These are phyloP conservation scores for Yarrowia phangngaensis DNA, from an alignment of 805 yeast species.

Conservation along the genomic window DNA sequence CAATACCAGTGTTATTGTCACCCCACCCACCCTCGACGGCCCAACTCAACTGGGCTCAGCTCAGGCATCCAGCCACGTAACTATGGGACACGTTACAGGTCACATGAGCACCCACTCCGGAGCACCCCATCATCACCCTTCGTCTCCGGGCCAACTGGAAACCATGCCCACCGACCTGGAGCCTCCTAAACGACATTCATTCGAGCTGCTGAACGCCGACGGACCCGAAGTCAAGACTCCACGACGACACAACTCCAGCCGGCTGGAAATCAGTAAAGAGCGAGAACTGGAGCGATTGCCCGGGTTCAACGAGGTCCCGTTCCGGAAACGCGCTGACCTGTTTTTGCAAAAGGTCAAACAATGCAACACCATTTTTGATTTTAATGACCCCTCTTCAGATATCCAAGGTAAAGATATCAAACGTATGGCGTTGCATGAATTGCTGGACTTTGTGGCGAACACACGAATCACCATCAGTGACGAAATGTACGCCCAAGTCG, in stretches of 20 bases:
- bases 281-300: constrained; percentile 74
- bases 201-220: constrained; percentile 57
- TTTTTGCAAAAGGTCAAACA: constrained; percentile 88
- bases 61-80: constrained; percentile 24
- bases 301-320: constrained; percentile 79
- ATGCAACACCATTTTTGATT: constrained; percentile 91
- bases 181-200: constrained; percentile 48
- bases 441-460: constrained; percentile 79
- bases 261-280: constrained; percentile 75
- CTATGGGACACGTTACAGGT: constrained; percentile 22
- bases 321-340: constrained; percentile 71
- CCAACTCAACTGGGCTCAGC: constrained; percentile 20
- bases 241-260: constrained; percentile 84
- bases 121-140: constrained; percentile 30
- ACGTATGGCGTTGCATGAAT: constrained; percentile 78
- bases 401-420: constrained; percentile 90
- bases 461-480: constrained; percentile 83
- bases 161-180: constrained; percentile 40
- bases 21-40: constrained; percentile 1
- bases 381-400: constrained; percentile 87
- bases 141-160: constrained; percentile 40
- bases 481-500: constrained; percentile 83
- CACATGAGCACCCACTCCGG: constrained; percentile 29
- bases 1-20: not conserved
- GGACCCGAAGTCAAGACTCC: constrained; percentile 83